Conservation (phyloP, 1,284 basidiomycete genomes). For the Bjerkandera adusta region DNA sequence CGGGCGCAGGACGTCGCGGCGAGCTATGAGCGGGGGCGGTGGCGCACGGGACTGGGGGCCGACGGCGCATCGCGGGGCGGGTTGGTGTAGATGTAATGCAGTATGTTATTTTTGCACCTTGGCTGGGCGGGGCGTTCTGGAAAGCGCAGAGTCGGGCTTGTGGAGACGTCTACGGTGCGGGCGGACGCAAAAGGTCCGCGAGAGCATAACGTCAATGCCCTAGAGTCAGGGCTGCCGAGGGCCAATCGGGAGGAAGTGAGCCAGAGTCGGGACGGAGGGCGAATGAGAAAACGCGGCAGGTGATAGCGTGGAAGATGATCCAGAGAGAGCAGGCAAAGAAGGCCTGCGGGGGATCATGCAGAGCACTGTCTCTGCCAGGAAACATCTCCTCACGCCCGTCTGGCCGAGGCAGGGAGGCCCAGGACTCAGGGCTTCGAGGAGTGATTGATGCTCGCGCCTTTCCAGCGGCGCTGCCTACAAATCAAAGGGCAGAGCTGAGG, state of each 20-base stretch:
- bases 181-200: slow-evolving; percentile 11
- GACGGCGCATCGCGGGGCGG: slow-evolving; percentile 1
- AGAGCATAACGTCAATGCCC: slow-evolving; percentile 19
- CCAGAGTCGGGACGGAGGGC: slow-evolving; percentile 29
- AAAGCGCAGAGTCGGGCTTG: slow-evolving; percentile 4
- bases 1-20: too few species aligned
- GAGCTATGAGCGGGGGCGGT: too few species aligned
- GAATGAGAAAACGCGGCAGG: slow-evolving; percentile 23
- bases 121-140: slow-evolving; percentile 7
- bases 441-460: slow-evolving; percentile 1
- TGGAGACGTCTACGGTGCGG: slow-evolving; percentile 6
- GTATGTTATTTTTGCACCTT: slow-evolving; percentile 5
- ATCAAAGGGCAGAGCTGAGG: too few species aligned
- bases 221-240: slow-evolving; percentile 12
- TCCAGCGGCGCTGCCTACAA: too few species aligned
- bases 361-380: slow-evolving; percentile 6
- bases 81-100: slow-evolving; percentile 1
- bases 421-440: not conserved
- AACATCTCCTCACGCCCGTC: slow-evolving; percentile 16
- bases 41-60: not conserved
- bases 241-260: slow-evolving; percentile 28
- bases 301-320: slow-evolving; percentile 19
- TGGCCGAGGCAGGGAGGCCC: slow-evolving; percentile 20
- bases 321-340: slow-evolving; percentile 21
- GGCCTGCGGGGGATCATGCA: slow-evolving; percentile 8